Base-by-base conservation (phyloP, 1,284 basidiomycete species). In the Cryptococcus jaspeensis region DNA sequence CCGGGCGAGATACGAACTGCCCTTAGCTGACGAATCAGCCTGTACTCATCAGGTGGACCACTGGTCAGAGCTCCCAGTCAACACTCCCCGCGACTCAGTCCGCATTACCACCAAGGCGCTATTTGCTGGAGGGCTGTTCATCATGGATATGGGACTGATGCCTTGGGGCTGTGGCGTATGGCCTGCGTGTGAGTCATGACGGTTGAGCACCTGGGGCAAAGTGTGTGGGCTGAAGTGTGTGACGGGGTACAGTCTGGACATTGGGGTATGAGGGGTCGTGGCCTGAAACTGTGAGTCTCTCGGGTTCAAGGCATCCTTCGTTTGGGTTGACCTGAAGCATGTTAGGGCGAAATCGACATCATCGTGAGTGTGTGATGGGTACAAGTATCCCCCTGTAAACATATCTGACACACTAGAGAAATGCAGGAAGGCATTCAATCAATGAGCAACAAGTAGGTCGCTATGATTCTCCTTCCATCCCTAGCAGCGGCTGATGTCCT, bases 151-250 rank as follows among this genome's bases (percentile, higher is more conserved):
- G 60, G 78, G 75, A 52, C 75, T 83, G 16, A 89, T 90, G 85
- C 89, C 90, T 2, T 82, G 84, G 65, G 90, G 90, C 0, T 90
- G 88, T 73, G 83, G 84, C 44, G 83, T 86, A 42, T 92, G 90
- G 90, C 90, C 89, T 50, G 89, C 90, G 23, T 89, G 75, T 76
- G 58, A 65, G 75, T 59, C 2, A 0, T 18, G 13, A 36, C 1
- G 23, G 16, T 35, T 16, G 25, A 37, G 12, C 15, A 37, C n/a
- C 11, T n/a, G 40, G 51, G 18, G 18, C 36, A 16, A 23, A 23
- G 15, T 8, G 18, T 23, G 2, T 15, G 1, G 22, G 51, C 39
- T 50, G 37, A 46, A 25, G 38, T 32, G 23, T 12, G 13, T 47
- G 16, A 0, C 1, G 13, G 28, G 22, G 25, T 36, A 45, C 32